Evolutionary conservation across 2,329 filamentous ascomycete species (phyloP).

Genomic region (Talaromyces amestolkiae): DNA sequence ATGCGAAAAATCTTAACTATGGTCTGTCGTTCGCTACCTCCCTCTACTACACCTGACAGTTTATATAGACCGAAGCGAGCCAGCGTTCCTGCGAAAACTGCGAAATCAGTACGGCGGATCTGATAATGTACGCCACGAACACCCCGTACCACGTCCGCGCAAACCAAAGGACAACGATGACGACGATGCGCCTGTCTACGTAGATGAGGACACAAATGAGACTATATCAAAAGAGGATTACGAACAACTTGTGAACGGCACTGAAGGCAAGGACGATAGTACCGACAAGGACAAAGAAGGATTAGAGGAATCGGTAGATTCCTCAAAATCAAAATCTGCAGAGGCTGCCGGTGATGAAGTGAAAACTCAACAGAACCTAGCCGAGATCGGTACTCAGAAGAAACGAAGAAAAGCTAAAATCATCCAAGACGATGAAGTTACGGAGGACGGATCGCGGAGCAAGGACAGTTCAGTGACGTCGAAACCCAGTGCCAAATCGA

Average conservation of each 20-base stretch:
- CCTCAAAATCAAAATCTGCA: constrained; percentile 20
- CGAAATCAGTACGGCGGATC: constrained; percentile 37
- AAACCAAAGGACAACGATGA: constrained; percentile 36
- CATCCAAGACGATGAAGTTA: constrained; percentile 29
- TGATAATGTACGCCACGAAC: constrained; percentile 37
- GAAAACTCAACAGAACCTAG: constrained; percentile 36
- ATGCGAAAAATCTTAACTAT: constrained; percentile 45
- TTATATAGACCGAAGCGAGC: constrained; percentile 41
- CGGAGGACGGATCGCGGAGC: constrained; percentile 25
- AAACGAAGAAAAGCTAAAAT: constrained; percentile 45
- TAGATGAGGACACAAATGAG: constrained; percentile 45
- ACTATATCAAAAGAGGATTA: constrained; percentile 46
- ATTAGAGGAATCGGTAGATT: constrained; percentile 18
- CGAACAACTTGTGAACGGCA: constrained; percentile 35
- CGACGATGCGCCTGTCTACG: constrained; percentile 45
- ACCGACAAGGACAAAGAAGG: constrained; percentile 14
- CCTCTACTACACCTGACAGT: constrained; percentile 12
- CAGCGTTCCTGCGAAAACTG: constrained; percentile 44
- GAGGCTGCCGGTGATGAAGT: constrained; percentile 12
- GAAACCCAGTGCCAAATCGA: constrained; percentile 31
- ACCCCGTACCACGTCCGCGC: constrained; percentile 36
- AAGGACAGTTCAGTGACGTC: constrained; percentile 23
- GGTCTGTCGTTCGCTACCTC: constrained; percentile 29
- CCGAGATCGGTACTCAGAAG: constrained; percentile 41
- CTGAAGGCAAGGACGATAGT: constrained; percentile 20